Base-by-base conservation (phyloP, 306 rosid genomes). In the Boehmeria nivea region DNA sequence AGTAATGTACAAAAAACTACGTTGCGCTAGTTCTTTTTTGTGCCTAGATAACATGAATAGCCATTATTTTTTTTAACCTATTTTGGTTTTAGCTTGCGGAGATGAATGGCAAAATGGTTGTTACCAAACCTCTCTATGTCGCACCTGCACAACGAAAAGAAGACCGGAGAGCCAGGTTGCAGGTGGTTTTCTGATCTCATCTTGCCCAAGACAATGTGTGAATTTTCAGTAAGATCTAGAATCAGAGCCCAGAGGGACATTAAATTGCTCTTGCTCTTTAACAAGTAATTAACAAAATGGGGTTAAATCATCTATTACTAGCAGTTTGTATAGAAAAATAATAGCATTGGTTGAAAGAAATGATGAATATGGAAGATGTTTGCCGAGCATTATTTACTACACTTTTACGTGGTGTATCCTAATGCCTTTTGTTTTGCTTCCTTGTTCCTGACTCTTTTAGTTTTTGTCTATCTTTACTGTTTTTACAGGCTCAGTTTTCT, bases 101-200 rank as follows among this genome's bases (percentile, higher is more conserved):
- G 74, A 87, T 93, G 99, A 93, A 87, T 68, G 95, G 96, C 2
- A 87, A 87, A 66, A 93, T 93, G 89, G 64, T 93, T 38, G 86
- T 70, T 52, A 85, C 83, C 83, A 93, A 93, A 60, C 99, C 99
- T 63, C 86, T 93, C 9, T 93, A 87, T 77, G 99, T 93, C 72
- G 95, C 99, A 60, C 93, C 77, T 44, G 99, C 99, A 6, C 99
- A 93, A 61, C 62, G 96, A 40, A 93, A 93, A 76, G 99, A 93
- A 77, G 99, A 93, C 63, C 82, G 99, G 75, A 93, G 95, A 79
- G 95, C 95, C 39, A 85, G 99, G 67, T 75, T 93, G 80, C 99
- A 87, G 95, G 99, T 87, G 66, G 59, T 59, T 42, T 72, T 52
- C n/a, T 50, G 27, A 24, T 38, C 26, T 25, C 55, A 23, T 54